Base-by-base conservation (phyloP, 108 stramenopile species). In the Cyclotella distinguenda region DNA sequence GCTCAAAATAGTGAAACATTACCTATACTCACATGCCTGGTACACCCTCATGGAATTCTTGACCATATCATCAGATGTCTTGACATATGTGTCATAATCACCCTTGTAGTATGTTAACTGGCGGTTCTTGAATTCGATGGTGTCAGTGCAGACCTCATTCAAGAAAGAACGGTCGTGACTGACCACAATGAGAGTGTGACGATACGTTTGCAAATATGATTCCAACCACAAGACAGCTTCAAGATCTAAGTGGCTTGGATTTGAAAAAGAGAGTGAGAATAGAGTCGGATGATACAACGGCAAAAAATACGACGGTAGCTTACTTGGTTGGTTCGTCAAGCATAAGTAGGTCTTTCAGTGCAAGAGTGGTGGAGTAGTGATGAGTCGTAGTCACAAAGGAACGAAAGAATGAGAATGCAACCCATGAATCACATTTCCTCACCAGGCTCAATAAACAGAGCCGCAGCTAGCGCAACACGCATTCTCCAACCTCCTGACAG, bases 171-270 rank as follows among this genome's bases (percentile, higher is more conserved):
- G 88, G 77, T 99, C 97, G 74, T 99, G 97, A 64, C 85, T 87
- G 9, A 99, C 98, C 5, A 97, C 70, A 44, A 99, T 87, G 43
- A 97, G 70, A 18, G 98, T 97, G 57, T 97, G 94, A 32, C 72
- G 73, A 63, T 93, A 93, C 7, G 86, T 64, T 31, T 69, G 63
- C 61, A 91, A 72, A 58, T 97, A 95, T 22, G 86, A 71, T 73
- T 98, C 95, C 46, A 99, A 70, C 97, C 97, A 99, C 11, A 97
- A 62, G 1, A 99, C 96, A 9, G 96, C 96, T 66, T 97, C 95
- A 18, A 99, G 55, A 72, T 99, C 98, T 58, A 94, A 55, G 69
- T 91, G 91, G 57, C 89, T 89, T 25, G 85, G 15, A 19, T 25
- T 12, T 32, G 60, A 71, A 9, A 28, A 33, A 53, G 32, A 32